Evolutionary conservation across 768 basidiomycete species (phyloP).

Genomic region (Serpula lacrymans): DNA sequence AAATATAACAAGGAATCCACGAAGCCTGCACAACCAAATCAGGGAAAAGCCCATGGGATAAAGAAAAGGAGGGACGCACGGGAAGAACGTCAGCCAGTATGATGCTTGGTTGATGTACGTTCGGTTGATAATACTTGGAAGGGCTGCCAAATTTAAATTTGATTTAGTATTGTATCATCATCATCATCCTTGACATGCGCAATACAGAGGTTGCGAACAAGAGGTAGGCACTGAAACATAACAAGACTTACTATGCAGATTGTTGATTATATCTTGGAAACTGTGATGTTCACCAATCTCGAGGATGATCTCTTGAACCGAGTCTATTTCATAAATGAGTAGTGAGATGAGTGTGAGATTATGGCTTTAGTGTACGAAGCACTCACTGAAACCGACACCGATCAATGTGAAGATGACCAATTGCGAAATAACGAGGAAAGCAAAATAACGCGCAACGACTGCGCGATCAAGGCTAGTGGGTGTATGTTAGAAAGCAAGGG

Average conservation of each 20-base stretch:
- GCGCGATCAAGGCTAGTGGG: slow-evolving; percentile 83
- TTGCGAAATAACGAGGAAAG: slow-evolving; percentile 92
- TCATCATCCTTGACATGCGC: too few species aligned
- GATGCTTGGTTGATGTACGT: slow-evolving; percentile 91
- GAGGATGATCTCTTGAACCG: slow-evolving; percentile 38
- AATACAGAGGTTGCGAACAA: slow-evolving; percentile 3
- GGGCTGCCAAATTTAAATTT: slow-evolving; percentile 39
- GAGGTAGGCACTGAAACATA: neutral
- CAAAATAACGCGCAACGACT: slow-evolving; percentile 89
- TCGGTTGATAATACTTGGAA: slow-evolving; percentile 70
- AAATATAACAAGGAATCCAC: slow-evolving; percentile 92
- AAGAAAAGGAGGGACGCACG: slow-evolving; percentile 46
- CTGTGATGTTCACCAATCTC: slow-evolving; percentile 48
- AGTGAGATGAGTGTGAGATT: neutral
- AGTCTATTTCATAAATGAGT: slow-evolving; percentile 11
- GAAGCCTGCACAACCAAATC: slow-evolving; percentile 48
- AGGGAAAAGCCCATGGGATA: slow-evolving; percentile 4
- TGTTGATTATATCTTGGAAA: slow-evolving; percentile 42
- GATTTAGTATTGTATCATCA: too few species aligned
- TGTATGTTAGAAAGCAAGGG: slow-evolving; percentile 21
- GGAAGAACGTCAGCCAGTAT: slow-evolving; percentile 93
- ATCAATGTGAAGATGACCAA: slow-evolving; percentile 92
- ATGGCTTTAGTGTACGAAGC: too few species aligned
- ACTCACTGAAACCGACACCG: slow-evolving; percentile 82
- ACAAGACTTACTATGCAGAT: slow-evolving; percentile 37